Evolutionary conservation across 2,329 filamentous ascomycete species (phyloP), one percentile per base, ranked within the genome.

Genomic region (Bipolaris zeicola): DNA sequence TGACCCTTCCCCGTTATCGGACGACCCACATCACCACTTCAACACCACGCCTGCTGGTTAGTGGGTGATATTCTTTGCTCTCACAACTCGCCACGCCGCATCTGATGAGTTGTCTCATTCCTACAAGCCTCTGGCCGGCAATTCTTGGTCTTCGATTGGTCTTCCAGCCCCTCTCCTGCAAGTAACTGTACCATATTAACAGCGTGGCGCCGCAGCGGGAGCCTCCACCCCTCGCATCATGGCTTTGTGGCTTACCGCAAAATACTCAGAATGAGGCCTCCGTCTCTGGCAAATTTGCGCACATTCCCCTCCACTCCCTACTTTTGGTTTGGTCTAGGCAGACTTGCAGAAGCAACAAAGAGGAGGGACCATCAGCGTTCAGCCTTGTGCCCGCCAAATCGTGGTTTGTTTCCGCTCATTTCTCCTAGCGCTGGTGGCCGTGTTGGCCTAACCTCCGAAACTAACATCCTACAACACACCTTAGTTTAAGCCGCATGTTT

Each of bases 351-450:
- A 48, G 22, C 38, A 57, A 13, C 18, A 45, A 45, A 60, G 13
- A 47, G 45, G 22, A 41, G 55, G 24, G 22, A 24, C 53, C 55
- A 62, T 61, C 61, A 28, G 58, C 64, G 50, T 55, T 63, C 66
- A 64, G 63, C 65, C 49, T 51, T 50, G 42, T 33, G 18, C 56
- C 28, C 16, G 18, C 28, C 55, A 53, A 64, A 62, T 64, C 60
- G 57, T 55, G 50, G 48, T 42, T 38, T 16, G 41, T 43, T 55
- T 56, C 55, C 50, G 58, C 58, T 69, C 61, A 57, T 62, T 55
- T 65, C 52, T 46, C 55, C 67, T 67, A 72, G 69, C 66, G 69
- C 62, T 66, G 52, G 67, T 69, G 69, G 69, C 68, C 66, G 60
- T 66, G 67, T 63, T 55, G 55, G 60, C 63, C 62, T 62, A 54